Evolutionary conservation across 345 rosid species (phyloP), one percentile per base, ranked within the genome.

Genomic region (Toxicodendron radicans): DNA sequence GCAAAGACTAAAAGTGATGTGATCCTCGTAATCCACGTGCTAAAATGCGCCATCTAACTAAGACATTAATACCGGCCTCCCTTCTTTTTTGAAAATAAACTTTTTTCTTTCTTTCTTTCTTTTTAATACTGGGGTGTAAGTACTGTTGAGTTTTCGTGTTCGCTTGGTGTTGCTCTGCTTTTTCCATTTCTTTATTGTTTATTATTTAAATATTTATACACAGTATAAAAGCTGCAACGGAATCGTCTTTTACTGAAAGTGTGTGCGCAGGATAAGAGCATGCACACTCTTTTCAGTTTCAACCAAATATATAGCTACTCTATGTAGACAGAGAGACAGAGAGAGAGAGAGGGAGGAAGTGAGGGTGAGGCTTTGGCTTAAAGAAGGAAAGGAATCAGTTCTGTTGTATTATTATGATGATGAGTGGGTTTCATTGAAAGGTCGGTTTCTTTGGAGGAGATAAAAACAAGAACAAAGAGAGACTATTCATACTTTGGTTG

Each of bases 181-280:
- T 80, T 73, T 32, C 5, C 46, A 58, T 70, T 78, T 72, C 30
- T 59, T 76, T 71, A 70, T 57, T 77, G 57, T 65, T 81, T 45
- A 57, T 38, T 27, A 35, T 66, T 65, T 38, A 54, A 7, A 58
- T 73, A 77, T 68, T 64, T 41, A 59, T 23, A 33, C 68, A 70
- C 84, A 81, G 88, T 83, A 84, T 80, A 88, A 94, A 94, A 90
- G 96, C 96, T 92, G 97, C 96, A 68, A 92, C 79, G 93, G 79
- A 83, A 87, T 86, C 90, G 77, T 88, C 74, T 83, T 83, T 63
- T 85, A 72, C 86, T 82, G 92, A 82, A 85, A 87, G 88, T 81
- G 80, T 78, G 79, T 75, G 90, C 85, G 84, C 82, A 85, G 89
- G 90, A 84, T 80, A 87, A 82, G 87, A 84, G 88, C 83, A 74